A percentile compares a stretch with the other conserved stretches of the same genome.
Evolutionary conservation across 2,329 filamentous ascomycete genomes (phyloP).

Genomic region (Parastagonospora avenae): DNA sequence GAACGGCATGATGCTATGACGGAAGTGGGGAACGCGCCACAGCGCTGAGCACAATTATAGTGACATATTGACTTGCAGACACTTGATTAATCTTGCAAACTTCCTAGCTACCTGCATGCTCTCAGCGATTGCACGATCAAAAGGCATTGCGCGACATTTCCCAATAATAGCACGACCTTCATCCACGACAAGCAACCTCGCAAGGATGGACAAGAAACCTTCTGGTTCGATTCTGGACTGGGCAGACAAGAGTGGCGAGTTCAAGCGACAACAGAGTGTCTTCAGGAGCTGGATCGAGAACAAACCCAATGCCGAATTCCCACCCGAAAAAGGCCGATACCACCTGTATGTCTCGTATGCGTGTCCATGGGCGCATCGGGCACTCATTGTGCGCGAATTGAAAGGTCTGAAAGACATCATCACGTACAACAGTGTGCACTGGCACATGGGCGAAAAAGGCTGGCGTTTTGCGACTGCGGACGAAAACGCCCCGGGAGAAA

Average conservation of each 20-base stretch:
- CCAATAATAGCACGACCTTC: too few species aligned
- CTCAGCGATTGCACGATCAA: too few species aligned
- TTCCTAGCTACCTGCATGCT: too few species aligned
- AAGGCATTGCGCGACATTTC: too few species aligned
- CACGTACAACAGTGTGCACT: conserved; percentile 81
- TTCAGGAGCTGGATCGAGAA: conserved; percentile 83
- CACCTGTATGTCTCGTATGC: conserved; percentile 95
- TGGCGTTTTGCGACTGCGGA: conserved; percentile 81
- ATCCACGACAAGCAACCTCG: too few species aligned
- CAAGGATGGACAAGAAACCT: conserved; percentile 7
- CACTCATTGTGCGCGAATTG: conserved; percentile 83
- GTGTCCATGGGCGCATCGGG: conserved; percentile 91
- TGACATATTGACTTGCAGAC: too few species aligned
- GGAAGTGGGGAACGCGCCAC: too few species aligned
- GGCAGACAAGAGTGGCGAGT: conserved; percentile 87
- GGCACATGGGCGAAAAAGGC: conserved; percentile 78
- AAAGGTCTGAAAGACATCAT: conserved; percentile 92
- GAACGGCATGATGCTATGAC: too few species aligned
- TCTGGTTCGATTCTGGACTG: conserved; percentile 72
- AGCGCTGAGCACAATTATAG: too few species aligned
- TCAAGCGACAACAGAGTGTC: conserved; percentile 82
- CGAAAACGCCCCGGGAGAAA: conserved; percentile 62
- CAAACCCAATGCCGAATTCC: conserved; percentile 73
- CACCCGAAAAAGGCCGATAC: conserved; percentile 86
- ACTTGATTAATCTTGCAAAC: too few species aligned